These are phyloP conservation scores for Psilocybe cubensis DNA, from an alignment of 768 basidiomycete species.

Conservation along the genomic window DNA sequence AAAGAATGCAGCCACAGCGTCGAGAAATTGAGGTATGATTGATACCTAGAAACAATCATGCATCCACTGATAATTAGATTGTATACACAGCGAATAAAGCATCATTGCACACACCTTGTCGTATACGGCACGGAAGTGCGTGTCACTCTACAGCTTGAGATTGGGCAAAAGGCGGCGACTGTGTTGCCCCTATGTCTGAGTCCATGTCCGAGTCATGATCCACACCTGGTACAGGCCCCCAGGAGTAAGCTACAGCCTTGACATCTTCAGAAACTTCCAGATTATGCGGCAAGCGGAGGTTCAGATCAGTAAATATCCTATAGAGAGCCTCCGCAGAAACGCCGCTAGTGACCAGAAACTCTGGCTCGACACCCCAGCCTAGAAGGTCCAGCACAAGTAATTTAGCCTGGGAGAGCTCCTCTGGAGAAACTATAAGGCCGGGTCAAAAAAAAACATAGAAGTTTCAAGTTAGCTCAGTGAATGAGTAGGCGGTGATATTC, in stretches of 20 bases:
- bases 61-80: too few relatives aligned
- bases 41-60: too few relatives aligned
- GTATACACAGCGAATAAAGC: too few relatives aligned
- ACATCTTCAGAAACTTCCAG: conserved; percentile 20
- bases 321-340: conserved; percentile 42
- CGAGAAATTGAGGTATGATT: too few relatives aligned
- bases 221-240: conserved; percentile 7
- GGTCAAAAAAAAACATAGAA: too few relatives aligned
- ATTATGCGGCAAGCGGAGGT: conserved; percentile 37
- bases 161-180: not conserved
- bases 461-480: too few relatives aligned
- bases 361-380: conserved; percentile 55
- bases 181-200: too few relatives aligned
- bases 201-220: not conserved
- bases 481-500: too few relatives aligned
- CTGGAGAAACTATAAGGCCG: conserved; percentile 39
- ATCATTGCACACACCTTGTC: too few relatives aligned
- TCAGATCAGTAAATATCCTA: conserved; percentile 46
- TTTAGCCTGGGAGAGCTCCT: conserved; percentile 47
- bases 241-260: conserved; percentile 14
- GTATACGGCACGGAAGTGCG: too few relatives aligned
- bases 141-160: not conserved
- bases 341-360: conserved; percentile 49
- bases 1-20: too few relatives aligned
- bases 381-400: conserved; percentile 56